A percentile compares a stretch with the other conserved stretches of the same genome.
phyloP scores from a whole-genome alignment of 768 basidiomycete species.

The Phylloporus arenicola region DNA sequence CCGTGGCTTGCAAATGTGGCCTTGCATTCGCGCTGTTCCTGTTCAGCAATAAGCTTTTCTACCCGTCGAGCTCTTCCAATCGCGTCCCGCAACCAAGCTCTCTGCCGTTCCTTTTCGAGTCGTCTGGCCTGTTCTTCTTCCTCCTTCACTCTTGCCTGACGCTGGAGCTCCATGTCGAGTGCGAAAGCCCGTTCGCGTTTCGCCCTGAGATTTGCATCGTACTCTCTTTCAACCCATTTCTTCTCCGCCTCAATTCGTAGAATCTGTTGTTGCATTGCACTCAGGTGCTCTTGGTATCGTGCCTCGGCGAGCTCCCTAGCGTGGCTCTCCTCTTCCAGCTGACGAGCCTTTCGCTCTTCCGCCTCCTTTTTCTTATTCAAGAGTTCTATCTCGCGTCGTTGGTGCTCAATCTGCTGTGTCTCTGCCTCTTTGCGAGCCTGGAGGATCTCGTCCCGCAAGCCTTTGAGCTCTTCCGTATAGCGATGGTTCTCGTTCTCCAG shows the following conservation, averaged over 20 bases:
- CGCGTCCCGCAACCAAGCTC: constrained; percentile 23
- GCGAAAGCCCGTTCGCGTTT: constrained; percentile 28
- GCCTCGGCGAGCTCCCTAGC: constrained; percentile 24
- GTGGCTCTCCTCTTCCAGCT: constrained; percentile 29
- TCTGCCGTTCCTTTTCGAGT: constrained; percentile 24
- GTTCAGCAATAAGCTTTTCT: constrained; percentile 17
- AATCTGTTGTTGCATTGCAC: constrained; percentile 25
- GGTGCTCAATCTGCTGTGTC: constrained; percentile 22
- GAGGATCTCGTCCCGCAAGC: constrained; percentile 23
- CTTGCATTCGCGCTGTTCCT: constrained; percentile 23
- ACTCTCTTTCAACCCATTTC: constrained; percentile 17
- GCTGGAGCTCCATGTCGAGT: constrained; percentile 27
- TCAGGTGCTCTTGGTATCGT: constrained; percentile 28
- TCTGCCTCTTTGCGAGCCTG: constrained; percentile 25
- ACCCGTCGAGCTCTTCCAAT: constrained; percentile 21
- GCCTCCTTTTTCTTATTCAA: constrained; percentile 16
- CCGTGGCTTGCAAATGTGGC: constrained; percentile 20
- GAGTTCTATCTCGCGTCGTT: constrained; percentile 22
- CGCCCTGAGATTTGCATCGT: constrained; percentile 18
- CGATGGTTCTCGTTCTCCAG: constrained; percentile 26
- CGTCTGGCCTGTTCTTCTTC: constrained; percentile 24
- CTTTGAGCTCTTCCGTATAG: constrained; percentile 13
- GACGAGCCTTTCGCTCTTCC: constrained; percentile 13
- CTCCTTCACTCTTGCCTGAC: constrained; percentile 17
- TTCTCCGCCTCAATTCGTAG: constrained; percentile 19